Conservation (phyloP, 2,329 filamentous ascomycete species). For the Aspergillus fischeri region DNA sequence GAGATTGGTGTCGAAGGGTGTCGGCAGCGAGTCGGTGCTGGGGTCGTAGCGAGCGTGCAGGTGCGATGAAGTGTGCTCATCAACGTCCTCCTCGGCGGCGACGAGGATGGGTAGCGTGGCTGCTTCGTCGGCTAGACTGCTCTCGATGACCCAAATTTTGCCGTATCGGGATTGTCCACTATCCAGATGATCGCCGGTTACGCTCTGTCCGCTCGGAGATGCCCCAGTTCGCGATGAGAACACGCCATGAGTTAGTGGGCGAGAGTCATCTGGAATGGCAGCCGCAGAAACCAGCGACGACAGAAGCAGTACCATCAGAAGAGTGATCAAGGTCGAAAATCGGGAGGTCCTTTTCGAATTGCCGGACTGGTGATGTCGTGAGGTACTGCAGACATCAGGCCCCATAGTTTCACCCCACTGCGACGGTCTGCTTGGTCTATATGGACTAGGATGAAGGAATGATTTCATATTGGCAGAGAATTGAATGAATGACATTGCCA, state of each 20-base stretch:
- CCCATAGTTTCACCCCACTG: neutral
- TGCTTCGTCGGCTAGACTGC: neutral
- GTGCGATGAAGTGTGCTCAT: neutral
- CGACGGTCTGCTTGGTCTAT: neutral
- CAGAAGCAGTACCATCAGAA: slow-evolving; percentile 6
- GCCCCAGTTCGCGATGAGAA: neutral
- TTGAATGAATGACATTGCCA: slow-evolving; percentile 5
- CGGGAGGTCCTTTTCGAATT: neutral
- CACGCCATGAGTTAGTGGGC: slow-evolving; percentile 6
- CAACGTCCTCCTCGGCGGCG: neutral
- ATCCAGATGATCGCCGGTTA: slow-evolving; percentile 12
- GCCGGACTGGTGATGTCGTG: neutral
- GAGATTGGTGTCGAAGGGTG: slow-evolving; percentile 63
- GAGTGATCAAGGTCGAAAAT: neutral
- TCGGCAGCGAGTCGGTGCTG: slow-evolving; percentile 46
- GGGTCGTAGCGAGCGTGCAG: slow-evolving; percentile 4
- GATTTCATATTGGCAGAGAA: neutral
- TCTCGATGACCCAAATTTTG: neutral
- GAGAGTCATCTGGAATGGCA: slow-evolving; percentile 4
- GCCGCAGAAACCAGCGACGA: slow-evolving; percentile 12
- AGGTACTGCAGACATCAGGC: neutral
- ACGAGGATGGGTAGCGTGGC: slow-evolving; percentile 1
- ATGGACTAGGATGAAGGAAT: neutral
- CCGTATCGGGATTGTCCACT: neutral
- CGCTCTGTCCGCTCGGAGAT: slow-evolving; percentile 15